A percentile compares a stretch with the other conserved stretches of the same genome.
These are phyloP conservation scores for Turritis glabra DNA, from an alignment of 345 rosid species.

Conservation along the genomic window DNA sequence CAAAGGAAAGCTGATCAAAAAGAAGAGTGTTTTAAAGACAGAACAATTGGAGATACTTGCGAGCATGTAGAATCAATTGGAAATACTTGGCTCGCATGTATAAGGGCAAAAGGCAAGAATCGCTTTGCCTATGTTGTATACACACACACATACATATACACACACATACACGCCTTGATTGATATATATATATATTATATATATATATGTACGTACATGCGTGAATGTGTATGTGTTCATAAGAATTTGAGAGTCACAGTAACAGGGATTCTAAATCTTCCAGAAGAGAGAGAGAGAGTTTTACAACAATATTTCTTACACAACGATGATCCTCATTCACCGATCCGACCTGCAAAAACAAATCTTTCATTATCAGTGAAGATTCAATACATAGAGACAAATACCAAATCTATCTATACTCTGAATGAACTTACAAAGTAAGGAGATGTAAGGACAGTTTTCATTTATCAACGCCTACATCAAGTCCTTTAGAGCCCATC, in stretches of 20 bases:
- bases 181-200: too few species aligned
- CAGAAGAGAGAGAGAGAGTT: not conserved
- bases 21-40: not conserved
- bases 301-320: constrained; percentile 34
- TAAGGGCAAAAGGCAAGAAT: constrained; percentile 4
- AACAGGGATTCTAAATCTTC: constrained; percentile 10
- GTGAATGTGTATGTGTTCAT: constrained; percentile 26
- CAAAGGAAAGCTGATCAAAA: not conserved
- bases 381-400: not conserved
- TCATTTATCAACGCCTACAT: constrained; percentile 79
- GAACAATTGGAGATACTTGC: not conserved
- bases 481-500: constrained; percentile 94
- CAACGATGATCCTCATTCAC: constrained; percentile 19
- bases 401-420: not conserved
- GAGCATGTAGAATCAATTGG: not conserved
- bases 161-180: constrained; percentile 23
- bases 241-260: not conserved
- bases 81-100: too few species aligned
- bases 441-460: not conserved
- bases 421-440: constrained; percentile 21
- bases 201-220: constrained; percentile 7
- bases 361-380: not conserved
- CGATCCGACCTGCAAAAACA: constrained; percentile 16
- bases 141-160: constrained; percentile 8
- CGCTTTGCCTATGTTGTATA: constrained; percentile 18